Conservation (phyloP, 2,329 filamentous ascomycete genomes). For the Pseudohalonectria lignicola region DNA sequence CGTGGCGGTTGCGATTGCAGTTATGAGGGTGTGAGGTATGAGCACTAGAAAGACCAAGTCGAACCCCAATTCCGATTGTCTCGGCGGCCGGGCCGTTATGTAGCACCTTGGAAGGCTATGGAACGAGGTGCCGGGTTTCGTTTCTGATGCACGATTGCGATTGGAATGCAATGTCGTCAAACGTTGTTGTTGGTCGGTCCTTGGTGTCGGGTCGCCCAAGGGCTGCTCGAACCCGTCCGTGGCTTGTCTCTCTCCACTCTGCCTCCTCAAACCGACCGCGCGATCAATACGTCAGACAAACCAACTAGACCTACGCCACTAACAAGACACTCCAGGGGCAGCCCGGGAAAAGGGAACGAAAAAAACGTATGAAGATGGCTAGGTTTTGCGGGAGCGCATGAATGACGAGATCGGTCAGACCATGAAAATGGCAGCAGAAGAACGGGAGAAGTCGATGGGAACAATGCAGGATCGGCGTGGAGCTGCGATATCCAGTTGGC, state of each 20-base stretch:
- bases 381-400: slow-evolving; percentile 10
- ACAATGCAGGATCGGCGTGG: slow-evolving; percentile 6
- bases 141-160: too few species aligned
- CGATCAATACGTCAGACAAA: background rate
- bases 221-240: too few species aligned
- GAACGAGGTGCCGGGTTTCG: too few species aligned
- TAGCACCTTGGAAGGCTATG: too few species aligned
- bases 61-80: background rate
- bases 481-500: background rate
- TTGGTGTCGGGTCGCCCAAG: too few species aligned
- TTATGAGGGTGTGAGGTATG: background rate
- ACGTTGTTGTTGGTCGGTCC: too few species aligned
- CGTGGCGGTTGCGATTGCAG: too few species aligned
- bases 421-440: slow-evolving; percentile 8
- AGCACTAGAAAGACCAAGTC: background rate
- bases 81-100: background rate
- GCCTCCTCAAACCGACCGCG: background rate
- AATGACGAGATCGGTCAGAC: slow-evolving; percentile 15
- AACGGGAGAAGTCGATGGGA: slow-evolving; percentile 7
- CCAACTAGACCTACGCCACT: background rate
- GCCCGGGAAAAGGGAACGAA: too few species aligned
- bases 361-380: background rate
- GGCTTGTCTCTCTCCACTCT: too few species aligned
- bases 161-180: background rate
- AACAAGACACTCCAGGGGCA: too few species aligned